These are phyloP conservation scores for Trametopsis cervina DNA, from an alignment of 768 basidiomycete genomes.

Conservation along the genomic window DNA sequence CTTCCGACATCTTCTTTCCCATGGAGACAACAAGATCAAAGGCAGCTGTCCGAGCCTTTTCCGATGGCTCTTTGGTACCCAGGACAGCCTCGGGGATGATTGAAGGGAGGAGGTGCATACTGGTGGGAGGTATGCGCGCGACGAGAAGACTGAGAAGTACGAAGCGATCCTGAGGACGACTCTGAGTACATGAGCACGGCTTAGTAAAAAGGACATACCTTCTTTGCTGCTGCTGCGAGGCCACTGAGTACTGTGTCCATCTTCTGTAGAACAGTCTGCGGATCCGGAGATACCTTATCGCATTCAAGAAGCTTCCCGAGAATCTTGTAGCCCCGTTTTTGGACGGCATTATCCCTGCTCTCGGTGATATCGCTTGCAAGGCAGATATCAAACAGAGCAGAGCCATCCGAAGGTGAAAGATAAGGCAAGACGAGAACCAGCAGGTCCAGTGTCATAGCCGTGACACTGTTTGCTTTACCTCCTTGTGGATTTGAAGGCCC, in stretches of 20 bases:
- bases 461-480: conserved; percentile 35
- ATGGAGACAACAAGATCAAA: conserved; percentile 88
- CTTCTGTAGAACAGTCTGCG: conserved; percentile 52
- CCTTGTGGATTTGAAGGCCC: conserved; percentile 29
- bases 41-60: conserved; percentile 81
- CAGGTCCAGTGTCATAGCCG: conserved; percentile 74
- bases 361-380: conserved; percentile 63
- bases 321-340: conserved; percentile 93
- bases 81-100: conserved; percentile 92
- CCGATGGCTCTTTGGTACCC: conserved; percentile 95
- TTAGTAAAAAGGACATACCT: conserved; percentile 37
- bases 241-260: conserved; percentile 60
- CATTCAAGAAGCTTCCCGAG: conserved; percentile 68
- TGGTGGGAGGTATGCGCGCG: conserved; percentile 55
- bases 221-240: conserved; percentile 80
- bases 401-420: conserved; percentile 55
- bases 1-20: conserved; percentile 86
- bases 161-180: conserved; percentile 66
- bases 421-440: conserved; percentile 77
- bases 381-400: conserved; percentile 61
- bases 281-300: conserved; percentile 47
- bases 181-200: background rate
- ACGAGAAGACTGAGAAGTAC: conserved; percentile 66
- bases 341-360: conserved; percentile 78
- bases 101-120: conserved; percentile 79